Base-by-base conservation (phyloP, 306 rosid species). In the Vachellia collinsii region DNA sequence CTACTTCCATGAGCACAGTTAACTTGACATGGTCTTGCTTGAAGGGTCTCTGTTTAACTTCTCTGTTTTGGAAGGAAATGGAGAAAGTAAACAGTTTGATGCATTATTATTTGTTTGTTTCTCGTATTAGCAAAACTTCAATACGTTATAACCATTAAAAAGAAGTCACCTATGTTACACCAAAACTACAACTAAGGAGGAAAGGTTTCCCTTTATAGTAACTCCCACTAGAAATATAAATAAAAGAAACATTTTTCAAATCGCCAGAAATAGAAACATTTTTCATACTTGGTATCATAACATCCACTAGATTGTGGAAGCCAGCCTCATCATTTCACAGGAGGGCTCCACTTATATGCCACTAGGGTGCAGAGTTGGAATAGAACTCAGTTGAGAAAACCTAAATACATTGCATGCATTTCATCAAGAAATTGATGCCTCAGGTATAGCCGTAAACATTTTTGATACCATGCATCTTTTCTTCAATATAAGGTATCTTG, bases 271-370 rank as follows among this genome's bases (percentile, higher is more conserved):
- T 75, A 67, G 39, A 76, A 83, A 56, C 39, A 54, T 29, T 56
- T 39, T 72, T 79, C 38, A 50, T 80, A 67, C 64, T 75, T 69
- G 84, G 85, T 79, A 81, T 78, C 70, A 83, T 82, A 88, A 68
- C 58, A 82, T 86, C 90, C 92, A 89, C 88, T 86, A 88, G 59
- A 68, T 75, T 73, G 89, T 92, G 91, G 92, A 77, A 86, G 71
- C 46, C 51, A 79, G 46, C 74, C 46, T 82, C 88, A 83, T 79
- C 83, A 86, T 82, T 80, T 87, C 83, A 86, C 84, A 86, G 90
- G 91, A 87, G 89, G 97, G 84, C 86, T 96, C 91, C 93, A 81
- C 80, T 67, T 43, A 81, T 34, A 80, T 81, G 72, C 91, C 97
- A 91, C 88, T 76, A 19, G 77, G 97, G 97, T 81, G 84, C 93